Evolutionary conservation across 441 rosid species (phyloP), one percentile per base, ranked within the genome.

Genomic region (California macrophylla): DNA sequence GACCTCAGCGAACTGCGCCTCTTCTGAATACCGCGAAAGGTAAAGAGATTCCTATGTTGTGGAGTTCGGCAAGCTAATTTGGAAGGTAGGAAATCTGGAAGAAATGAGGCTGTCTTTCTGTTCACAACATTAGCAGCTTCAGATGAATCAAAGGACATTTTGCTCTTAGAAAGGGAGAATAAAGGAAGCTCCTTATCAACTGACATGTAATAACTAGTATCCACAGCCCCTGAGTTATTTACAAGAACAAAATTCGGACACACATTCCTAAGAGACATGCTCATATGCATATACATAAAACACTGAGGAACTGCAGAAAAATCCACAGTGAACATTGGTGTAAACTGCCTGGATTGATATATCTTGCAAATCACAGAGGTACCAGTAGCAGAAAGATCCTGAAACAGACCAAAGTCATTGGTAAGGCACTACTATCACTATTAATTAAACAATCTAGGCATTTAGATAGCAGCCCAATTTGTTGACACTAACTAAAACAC

Each of bases 1-100:
- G 84, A 77, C 79, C 88, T 85, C 38, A 86, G 64, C 0, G 93
- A 86, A 64, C 97, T 95, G 77, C 98, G 86, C 69, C 89, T 84
- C 84, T 87, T 92, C 68, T 80, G 94, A 58, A 89, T 77, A 69
- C 91, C 78, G 23, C 89, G 87, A 61, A 87, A 85, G 73, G 80
- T 87, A 70, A 82, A n/a, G 30, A 77, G 79, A 77, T 78, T 74
- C 76, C 82, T 87, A 72, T 77, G 71, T 23, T 81, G 95, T 66
- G 61, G 64, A 72, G 72, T 83, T 40, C 86, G 80, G 45, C 77
- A 83, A 5, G 78, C 74, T 70, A 85, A 30, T 74, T 81, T 89
- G n/a, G 87, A 81, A 58, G 78, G 78, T 73, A 85, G 82, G 70
- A 75, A 72, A 40, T 88, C 81, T 23, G 85, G 86, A 72, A 75